phyloP scores from a whole-genome alignment of 352 stramenopile species.

The Thalassiosira ordinaria region DNA sequence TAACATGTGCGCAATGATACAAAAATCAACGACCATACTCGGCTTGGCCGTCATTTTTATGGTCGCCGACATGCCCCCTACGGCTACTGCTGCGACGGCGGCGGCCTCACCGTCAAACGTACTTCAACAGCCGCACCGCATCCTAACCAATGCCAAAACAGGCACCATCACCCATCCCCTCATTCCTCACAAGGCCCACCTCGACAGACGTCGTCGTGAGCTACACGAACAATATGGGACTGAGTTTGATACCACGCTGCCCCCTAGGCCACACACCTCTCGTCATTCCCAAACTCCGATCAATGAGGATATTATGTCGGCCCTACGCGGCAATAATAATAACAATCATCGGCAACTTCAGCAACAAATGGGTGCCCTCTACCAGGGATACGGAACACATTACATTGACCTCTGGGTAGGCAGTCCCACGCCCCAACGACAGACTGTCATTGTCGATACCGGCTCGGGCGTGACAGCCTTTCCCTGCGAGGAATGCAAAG shows the following conservation, averaged over 20 bases:
- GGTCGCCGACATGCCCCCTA: neutral
- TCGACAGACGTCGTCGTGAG: slow-evolving; percentile 38
- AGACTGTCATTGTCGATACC: slow-evolving; percentile 97
- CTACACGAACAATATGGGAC: slow-evolving; percentile 9
- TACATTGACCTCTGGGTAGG: slow-evolving; percentile 88
- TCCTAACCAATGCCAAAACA: slow-evolving; percentile 32
- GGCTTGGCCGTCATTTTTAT: neutral
- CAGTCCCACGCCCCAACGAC: slow-evolving; percentile 78
- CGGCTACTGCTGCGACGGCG: neutral
- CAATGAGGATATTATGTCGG: neutral
- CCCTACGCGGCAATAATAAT: neutral
- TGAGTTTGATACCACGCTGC: slow-evolving; percentile 3
- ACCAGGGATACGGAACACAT: slow-evolving; percentile 88
- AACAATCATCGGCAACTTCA: slow-evolving; percentile 25
- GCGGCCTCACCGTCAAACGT: neutral
- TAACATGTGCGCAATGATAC: too few species aligned
- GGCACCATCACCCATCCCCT: slow-evolving; percentile 49
- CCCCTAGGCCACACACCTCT: slow-evolving; percentile 31
- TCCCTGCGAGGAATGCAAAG: slow-evolving; percentile 90
- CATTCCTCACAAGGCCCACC: slow-evolving; percentile 38
- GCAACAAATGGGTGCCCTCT: slow-evolving; percentile 74
- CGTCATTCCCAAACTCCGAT: slow-evolving; percentile 20
- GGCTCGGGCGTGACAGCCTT: slow-evolving; percentile 96
- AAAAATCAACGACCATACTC: neutral
- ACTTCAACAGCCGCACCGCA: slow-evolving; percentile 2